These are phyloP conservation scores for Colletotrichum zoysiae DNA, from an alignment of 2,329 filamentous ascomycete genomes.

Conservation along the genomic window DNA sequence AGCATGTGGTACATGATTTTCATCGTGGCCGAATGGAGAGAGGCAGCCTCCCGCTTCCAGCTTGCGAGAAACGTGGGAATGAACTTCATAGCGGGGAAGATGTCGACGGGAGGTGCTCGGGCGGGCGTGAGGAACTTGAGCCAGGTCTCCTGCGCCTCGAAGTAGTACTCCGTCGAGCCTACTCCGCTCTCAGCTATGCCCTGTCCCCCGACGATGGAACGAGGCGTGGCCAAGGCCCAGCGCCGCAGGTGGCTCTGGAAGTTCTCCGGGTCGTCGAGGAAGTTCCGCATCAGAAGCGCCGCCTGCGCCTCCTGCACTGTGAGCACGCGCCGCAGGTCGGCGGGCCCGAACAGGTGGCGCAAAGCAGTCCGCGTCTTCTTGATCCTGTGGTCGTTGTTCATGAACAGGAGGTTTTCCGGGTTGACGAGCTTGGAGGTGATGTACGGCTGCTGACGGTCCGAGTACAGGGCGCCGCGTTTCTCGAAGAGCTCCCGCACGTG, in stretches of 20 bases:
- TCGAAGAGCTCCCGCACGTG: slow-evolving; percentile 54
- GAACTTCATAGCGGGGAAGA: slow-evolving; percentile 51
- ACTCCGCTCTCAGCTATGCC: slow-evolving; percentile 34
- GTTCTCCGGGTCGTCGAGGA: slow-evolving; percentile 41
- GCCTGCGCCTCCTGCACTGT: slow-evolving; percentile 44
- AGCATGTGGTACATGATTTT: slow-evolving; percentile 56
- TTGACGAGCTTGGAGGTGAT: slow-evolving; percentile 46
- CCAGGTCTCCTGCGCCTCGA: slow-evolving; percentile 44
- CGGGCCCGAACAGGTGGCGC: slow-evolving; percentile 44
- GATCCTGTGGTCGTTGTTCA: slow-evolving; percentile 28
- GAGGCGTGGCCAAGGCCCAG: slow-evolving; percentile 46
- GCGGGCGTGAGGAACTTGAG: slow-evolving; percentile 46
- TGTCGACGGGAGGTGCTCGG: slow-evolving; percentile 46
- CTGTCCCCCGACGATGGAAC: slow-evolving; percentile 45
- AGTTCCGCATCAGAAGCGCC: slow-evolving; percentile 40
- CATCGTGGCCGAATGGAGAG: slow-evolving; percentile 53
- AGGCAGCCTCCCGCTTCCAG: slow-evolving; percentile 61
- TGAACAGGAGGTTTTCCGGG: slow-evolving; percentile 34
- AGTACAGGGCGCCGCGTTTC: slow-evolving; percentile 53
- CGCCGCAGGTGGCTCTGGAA: slow-evolving; percentile 42
- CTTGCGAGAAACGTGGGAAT: slow-evolving; percentile 59
- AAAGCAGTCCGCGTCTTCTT: slow-evolving; percentile 30
- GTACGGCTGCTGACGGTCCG: slow-evolving; percentile 51
- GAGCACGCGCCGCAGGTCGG: slow-evolving; percentile 41
- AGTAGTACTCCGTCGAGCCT: slow-evolving; percentile 42